A percentile compares a stretch with the other conserved stretches of the same genome.
phyloP scores from a whole-genome alignment of 2,329 filamentous ascomycete species.

The Pyrenochaeta sp. region DNA sequence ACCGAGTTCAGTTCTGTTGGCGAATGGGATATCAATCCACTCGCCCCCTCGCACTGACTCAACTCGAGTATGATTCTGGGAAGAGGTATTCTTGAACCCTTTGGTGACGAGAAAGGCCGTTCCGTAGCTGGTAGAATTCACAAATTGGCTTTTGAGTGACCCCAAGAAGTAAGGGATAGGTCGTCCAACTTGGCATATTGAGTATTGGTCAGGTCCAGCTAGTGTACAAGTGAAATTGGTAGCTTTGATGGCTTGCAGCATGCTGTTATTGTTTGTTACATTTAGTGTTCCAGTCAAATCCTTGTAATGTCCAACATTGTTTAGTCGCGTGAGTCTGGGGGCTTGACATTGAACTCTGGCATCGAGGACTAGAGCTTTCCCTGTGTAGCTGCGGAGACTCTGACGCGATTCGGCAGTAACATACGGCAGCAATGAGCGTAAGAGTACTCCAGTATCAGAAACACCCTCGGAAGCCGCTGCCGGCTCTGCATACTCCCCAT shows the following conservation, averaged over 20 bases:
- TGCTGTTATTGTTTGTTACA: not conserved
- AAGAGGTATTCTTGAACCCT: no score
- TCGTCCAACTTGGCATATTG: constrained; percentile 9
- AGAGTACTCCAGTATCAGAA: constrained; percentile 10
- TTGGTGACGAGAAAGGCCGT: constrained; percentile 11
- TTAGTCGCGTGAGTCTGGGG: not conserved
- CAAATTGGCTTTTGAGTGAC: constrained; percentile 5
- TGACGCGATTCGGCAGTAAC: constrained; percentile 7
- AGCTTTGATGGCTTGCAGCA: constrained; percentile 1
- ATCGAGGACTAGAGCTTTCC: constrained; percentile 12
- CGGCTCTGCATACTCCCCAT: constrained; percentile 9
- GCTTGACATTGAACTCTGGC: constrained; percentile 15
- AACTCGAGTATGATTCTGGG: not conserved
- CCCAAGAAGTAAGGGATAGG: not conserved
- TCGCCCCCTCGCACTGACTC: not conserved
- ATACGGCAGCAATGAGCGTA: constrained; percentile 15
- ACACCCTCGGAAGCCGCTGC: not conserved
- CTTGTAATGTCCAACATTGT: not conserved
- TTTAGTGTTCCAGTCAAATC: not conserved
- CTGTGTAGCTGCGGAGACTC: constrained; percentile 3
- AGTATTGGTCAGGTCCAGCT: constrained; percentile 3
- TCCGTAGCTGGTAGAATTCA: constrained; percentile 9
- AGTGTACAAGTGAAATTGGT: constrained; percentile 5
- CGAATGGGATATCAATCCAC: not conserved
- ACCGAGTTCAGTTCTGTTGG: not conserved